Conservation (phyloP, 768 basidiomycete genomes). For the Sistotremastrum niveocremeum region DNA sequence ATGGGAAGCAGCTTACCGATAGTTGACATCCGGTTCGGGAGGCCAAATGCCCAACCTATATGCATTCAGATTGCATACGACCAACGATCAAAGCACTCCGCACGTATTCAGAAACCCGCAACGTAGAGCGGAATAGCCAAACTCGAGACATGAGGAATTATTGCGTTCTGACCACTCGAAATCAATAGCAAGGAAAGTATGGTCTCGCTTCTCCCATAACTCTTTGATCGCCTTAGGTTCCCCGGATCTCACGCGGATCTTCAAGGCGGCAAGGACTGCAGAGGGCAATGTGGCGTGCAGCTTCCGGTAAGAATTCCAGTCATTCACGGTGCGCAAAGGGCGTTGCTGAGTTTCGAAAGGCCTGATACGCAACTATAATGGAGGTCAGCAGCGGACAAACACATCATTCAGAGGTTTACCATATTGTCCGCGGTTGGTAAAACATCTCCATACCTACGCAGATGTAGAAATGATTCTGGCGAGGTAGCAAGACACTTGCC, state of each 20-base stretch:
- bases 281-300: slow-evolving; percentile 60
- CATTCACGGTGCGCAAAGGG: slow-evolving; percentile 57
- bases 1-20: slow-evolving; percentile 36
- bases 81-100: slow-evolving; percentile 15
- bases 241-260: slow-evolving; percentile 48
- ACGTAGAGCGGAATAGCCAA: slow-evolving; percentile 71
- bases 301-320: slow-evolving; percentile 55
- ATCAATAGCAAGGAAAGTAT: slow-evolving; percentile 61
- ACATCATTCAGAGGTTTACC: slow-evolving; percentile 20
- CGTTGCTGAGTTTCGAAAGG: slow-evolving; percentile 58
- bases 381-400: no score
- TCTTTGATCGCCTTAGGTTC: slow-evolving; percentile 50
- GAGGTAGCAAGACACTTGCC: slow-evolving; percentile 23
- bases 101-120: slow-evolving; percentile 61
- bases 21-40: slow-evolving; percentile 60
- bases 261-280: slow-evolving; percentile 49
- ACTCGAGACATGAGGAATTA: slow-evolving; percentile 54
- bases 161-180: slow-evolving; percentile 71
- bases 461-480: background rate
- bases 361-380: slow-evolving; percentile 19
- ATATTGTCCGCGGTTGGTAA: slow-evolving; percentile 63
- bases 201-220: slow-evolving; percentile 56
- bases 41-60: slow-evolving; percentile 60
- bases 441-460: slow-evolving; percentile 56
- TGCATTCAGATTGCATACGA: background rate